Evolutionary conservation across 2,329 filamentous ascomycete species (phyloP), one percentile per base, ranked within the genome.

Genomic region (Colletotrichum sidae): DNA sequence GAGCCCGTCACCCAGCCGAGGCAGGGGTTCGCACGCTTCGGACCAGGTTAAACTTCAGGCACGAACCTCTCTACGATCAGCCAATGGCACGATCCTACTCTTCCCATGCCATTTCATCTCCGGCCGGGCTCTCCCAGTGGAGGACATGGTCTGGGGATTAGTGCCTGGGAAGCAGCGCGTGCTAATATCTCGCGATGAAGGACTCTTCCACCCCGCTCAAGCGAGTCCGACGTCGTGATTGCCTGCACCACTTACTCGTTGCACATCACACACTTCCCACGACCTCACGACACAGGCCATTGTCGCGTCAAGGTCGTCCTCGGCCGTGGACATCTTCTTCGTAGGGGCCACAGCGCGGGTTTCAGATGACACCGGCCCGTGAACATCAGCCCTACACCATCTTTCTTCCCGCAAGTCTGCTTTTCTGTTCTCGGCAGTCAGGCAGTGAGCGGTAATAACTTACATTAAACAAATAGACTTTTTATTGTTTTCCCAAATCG

Each of bases 401-500:
- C 25, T 1, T 25, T 25, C 41, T 41, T 39, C 34, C 35, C 47
- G 47, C 10, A 15, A 38, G 41, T 39, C 12, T 42, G 47, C 60
- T 37, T n/a, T 37, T 37, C 55, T 49, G 3, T 25, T 44, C 35
- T 42, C 60, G 47, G 33, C 15, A 47, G 42, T 4, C 13, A 44
- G 42, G 13, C 13, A 44, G 13, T 10, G 44, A 46, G 44, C 25
- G 9, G 17, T 49, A 37, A 7, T 5, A 25, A 25, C 25, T 25
- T 47, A 15, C 9, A 10, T 39, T 25, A 46, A 49, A 44, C 10
- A 17, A 65, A 60, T 65, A 65, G 45, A 65, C 61, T 65, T 60
- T 60, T 25, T 39, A 17, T 45, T 46, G 15, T 38, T 54, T 25
- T 51, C 55, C 61, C 45, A 39, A 55, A 60, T 46, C 38, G 56